Percentiles rank a stretch among this genome's conserved stretches.
phyloP scores from a whole-genome alignment of 2,329 filamentous ascomycete genomes.

The Diplodia scrobiculata region DNA sequence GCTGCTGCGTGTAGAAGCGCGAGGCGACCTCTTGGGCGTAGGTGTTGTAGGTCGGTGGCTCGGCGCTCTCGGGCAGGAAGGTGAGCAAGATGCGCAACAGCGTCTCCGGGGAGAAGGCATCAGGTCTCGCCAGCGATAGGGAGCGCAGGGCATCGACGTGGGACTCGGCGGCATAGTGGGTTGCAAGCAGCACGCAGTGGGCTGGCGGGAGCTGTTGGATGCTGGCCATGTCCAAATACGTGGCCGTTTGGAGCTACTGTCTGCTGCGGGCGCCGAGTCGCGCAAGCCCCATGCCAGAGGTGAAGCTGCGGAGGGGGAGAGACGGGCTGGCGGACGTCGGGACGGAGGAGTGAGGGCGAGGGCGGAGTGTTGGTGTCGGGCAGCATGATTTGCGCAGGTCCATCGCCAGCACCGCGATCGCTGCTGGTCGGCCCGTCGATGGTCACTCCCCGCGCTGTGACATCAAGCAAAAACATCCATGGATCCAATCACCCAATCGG shows the following conservation, averaged over 20 bases:
- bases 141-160: slow-evolving; percentile 65
- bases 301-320: background rate
- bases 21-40: slow-evolving; percentile 62
- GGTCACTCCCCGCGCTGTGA: background rate
- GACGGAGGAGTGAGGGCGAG: background rate
- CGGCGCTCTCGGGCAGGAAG: slow-evolving; percentile 71
- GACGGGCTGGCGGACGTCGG: background rate
- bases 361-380: background rate
- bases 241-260: slow-evolving; percentile 4
- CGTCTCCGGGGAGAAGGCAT: slow-evolving; percentile 64
- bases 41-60: slow-evolving; percentile 63
- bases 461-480: slow-evolving; percentile 1
- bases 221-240: slow-evolving; percentile 19
- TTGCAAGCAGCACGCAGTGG: slow-evolving; percentile 72
- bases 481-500: background rate
- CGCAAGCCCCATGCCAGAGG: background rate
- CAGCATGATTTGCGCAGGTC: slow-evolving; percentile 1
- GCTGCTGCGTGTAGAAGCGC: slow-evolving; percentile 51
- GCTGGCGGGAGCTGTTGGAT: slow-evolving; percentile 56
- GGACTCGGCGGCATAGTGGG: slow-evolving; percentile 66
- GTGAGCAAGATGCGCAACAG: slow-evolving; percentile 73
- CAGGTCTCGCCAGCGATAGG: slow-evolving; percentile 60
- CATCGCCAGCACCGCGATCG: background rate
- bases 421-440: background rate
- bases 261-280: background rate